These are phyloP conservation scores for Sindora glabra DNA, from an alignment of 306 rosid species.

Conservation along the genomic window DNA sequence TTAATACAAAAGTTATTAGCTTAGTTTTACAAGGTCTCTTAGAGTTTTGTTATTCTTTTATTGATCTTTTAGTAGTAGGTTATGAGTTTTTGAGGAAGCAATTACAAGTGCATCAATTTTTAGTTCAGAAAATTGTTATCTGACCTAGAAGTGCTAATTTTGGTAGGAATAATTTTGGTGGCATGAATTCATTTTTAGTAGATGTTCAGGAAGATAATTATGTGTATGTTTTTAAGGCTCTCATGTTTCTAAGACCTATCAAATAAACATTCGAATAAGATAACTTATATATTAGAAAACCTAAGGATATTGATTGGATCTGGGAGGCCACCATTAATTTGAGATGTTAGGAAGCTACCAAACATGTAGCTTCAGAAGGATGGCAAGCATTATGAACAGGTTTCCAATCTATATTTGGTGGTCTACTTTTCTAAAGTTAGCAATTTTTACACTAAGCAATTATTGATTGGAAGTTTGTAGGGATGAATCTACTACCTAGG, in stretches of 20 bases:
- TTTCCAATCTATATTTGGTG: constrained; percentile 69
- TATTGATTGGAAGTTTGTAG: constrained; percentile 85
- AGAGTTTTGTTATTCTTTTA: not conserved
- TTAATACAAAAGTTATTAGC: not conserved
- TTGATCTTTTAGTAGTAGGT: not conserved
- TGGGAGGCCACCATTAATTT: constrained; percentile 70
- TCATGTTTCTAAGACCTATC: constrained; percentile 68
- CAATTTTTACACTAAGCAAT: constrained; percentile 70
- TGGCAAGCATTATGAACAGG: constrained; percentile 82
- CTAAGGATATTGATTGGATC: constrained; percentile 96
- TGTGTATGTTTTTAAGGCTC: constrained; percentile 57
- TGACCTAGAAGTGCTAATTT: not conserved
- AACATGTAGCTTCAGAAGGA: constrained; percentile 74
- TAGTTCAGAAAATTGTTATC: not conserved
- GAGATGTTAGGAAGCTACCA: constrained; percentile 45
- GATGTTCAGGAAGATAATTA: constrained; percentile 76
- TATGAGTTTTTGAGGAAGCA: not conserved
- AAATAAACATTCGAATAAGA: constrained; percentile 51
- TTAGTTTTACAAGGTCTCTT: not conserved
- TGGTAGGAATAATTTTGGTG: constrained; percentile 5
- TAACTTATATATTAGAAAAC: constrained; percentile 54
- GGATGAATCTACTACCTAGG: constrained; percentile 86
- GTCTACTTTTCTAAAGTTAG: constrained; percentile 80
- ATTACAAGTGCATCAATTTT: not conserved
- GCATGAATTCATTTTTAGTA: constrained; percentile 26